Percentiles rank a stretch among this genome's conserved stretches.
Conservation (phyloP, 192 early-diverging fungal species). For the Physocladia obscura region DNA sequence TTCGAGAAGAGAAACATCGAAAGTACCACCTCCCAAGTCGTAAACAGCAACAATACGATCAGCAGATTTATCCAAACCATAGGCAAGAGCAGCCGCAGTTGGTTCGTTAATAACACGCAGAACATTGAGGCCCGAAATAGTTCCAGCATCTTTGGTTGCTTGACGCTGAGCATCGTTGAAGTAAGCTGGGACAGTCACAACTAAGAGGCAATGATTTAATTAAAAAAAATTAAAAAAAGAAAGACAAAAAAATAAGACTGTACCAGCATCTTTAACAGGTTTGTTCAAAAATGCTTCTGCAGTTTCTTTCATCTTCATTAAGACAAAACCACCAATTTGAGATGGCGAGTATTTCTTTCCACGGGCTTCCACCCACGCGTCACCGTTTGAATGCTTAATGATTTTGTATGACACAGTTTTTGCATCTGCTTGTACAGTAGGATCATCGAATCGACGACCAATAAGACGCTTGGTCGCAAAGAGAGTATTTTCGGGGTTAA, state of each 20-base stretch:
- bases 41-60: conserved; percentile 94
- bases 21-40: conserved; percentile 98
- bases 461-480: conserved; percentile 97
- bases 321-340: conserved; percentile 94
- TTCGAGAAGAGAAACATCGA: conserved; percentile 98
- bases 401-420: conserved; percentile 93
- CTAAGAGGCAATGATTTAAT: conserved; percentile 21
- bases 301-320: conserved; percentile 99
- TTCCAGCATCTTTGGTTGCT: conserved; percentile 93
- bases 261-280: conserved; percentile 78
- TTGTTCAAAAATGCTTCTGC: conserved; percentile 76
- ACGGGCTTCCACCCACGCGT: conserved; percentile 95
- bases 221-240: background rate
- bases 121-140: conserved; percentile 86
- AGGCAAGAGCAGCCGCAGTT: conserved; percentile 91
- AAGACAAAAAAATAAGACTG: background rate
- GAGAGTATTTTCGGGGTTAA: conserved; percentile 98
- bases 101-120: conserved; percentile 95
- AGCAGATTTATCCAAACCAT: conserved; percentile 78
- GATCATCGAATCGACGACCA: conserved; percentile 88
- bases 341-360: conserved; percentile 95
- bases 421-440: conserved; percentile 85
- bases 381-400: conserved; percentile 89
- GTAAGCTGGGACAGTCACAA: conserved; percentile 98
- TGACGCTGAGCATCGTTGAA: conserved; percentile 97